A percentile compares a stretch with the other conserved stretches of the same genome.
Conservation (phyloP, 306 rosid genomes). For the Rosa rugosa region DNA sequence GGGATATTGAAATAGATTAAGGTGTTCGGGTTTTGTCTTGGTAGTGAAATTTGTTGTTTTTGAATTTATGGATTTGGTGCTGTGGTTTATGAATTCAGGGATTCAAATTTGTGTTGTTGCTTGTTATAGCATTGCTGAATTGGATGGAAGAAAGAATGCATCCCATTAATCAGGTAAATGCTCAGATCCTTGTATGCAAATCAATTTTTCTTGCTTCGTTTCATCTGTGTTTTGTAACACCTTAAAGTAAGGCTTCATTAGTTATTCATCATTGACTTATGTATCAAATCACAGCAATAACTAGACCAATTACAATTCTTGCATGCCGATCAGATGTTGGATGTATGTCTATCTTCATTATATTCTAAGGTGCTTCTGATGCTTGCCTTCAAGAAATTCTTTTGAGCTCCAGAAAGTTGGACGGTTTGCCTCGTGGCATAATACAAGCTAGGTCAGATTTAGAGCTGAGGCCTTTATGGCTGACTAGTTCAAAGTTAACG, state of each 20-base stretch:
- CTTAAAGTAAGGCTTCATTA: conserved; percentile 4
- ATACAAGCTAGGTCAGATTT: conserved; percentile 81
- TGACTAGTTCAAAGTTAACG: conserved; percentile 64
- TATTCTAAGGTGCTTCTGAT: conserved; percentile 20
- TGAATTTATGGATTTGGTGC: too few species aligned
- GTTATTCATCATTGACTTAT: neutral
- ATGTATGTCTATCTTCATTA: neutral
- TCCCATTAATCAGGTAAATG: conserved; percentile 60
- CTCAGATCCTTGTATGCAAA: conserved; percentile 18
- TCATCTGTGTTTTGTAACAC: conserved; percentile 4
- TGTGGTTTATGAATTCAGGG: too few species aligned
- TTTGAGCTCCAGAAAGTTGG: conserved; percentile 45
- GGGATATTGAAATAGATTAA: too few species aligned
- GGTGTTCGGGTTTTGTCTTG: too few species aligned
- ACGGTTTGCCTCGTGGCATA: conserved; percentile 79
- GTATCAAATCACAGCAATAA: neutral
- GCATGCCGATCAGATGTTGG: neutral
- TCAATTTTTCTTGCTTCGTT: neutral
- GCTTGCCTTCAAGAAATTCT: conserved; percentile 43
- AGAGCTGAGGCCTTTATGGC: conserved; percentile 88
- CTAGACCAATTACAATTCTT: neutral
- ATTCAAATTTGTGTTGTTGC: too few species aligned
- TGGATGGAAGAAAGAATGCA: conserved; percentile 60
- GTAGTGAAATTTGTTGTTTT: too few species aligned
- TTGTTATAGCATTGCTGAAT: too few species aligned